Percentiles rank a stretch among this genome's conserved stretches.
These are phyloP conservation scores for Penicillium goetzii DNA, from an alignment of 495 filamentous ascomycete species.

Conservation along the genomic window DNA sequence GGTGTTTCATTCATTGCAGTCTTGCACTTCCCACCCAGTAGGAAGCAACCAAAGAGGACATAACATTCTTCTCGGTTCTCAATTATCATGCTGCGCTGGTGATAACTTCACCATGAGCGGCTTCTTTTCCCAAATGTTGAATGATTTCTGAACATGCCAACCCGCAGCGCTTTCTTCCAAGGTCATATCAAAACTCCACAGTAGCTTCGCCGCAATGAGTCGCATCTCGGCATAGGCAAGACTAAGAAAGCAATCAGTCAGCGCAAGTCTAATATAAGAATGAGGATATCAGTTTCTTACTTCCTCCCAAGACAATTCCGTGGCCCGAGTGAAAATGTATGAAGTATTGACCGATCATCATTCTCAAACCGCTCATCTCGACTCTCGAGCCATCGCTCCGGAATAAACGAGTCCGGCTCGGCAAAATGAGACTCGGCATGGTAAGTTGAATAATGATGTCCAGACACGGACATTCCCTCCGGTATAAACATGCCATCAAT, in stretches of 20 bases:
- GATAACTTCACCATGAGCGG: conserved; percentile 35
- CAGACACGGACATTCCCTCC: conserved; percentile 27
- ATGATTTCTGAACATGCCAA: conserved; percentile 45
- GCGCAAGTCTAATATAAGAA: not conserved
- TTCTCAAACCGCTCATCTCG: conserved; percentile 24
- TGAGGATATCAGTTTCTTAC: conserved; percentile 1
- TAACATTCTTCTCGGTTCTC: not conserved
- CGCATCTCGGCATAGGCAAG: conserved; percentile 59
- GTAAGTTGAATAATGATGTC: conserved; percentile 27
- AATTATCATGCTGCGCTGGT: not conserved
- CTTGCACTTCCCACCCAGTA: not conserved
- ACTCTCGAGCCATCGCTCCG: conserved; percentile 45
- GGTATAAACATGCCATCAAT: conserved; percentile 44
- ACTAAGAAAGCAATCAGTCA: conserved; percentile 21
- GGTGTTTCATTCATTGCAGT: not conserved
- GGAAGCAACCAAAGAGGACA: not conserved
- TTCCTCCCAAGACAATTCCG: conserved; percentile 47
- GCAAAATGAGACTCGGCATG: conserved; percentile 25
- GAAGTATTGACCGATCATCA: conserved; percentile 33
- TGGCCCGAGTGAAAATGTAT: conserved; percentile 44
- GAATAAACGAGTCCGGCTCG: conserved; percentile 37
- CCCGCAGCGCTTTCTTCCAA: conserved; percentile 34
- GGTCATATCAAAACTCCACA: conserved; percentile 58
- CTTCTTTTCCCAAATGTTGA: conserved; percentile 39
- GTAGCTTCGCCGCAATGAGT: conserved; percentile 51